Conservation (phyloP, 306 rosid species). For the Urtica urens region DNA sequence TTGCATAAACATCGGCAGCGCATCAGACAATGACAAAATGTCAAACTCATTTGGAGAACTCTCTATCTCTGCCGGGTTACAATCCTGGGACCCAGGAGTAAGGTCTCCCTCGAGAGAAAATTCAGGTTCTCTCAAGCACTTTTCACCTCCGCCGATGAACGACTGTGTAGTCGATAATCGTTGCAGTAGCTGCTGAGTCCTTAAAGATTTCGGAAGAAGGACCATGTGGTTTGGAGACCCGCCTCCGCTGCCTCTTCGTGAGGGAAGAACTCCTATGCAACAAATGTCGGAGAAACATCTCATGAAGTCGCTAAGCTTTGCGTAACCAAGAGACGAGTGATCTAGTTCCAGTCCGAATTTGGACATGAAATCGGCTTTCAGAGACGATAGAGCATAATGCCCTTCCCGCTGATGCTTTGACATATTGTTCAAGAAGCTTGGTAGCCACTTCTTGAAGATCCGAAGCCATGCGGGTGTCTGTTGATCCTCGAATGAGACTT, state of each 20-base stretch:
- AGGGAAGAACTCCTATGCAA: constrained; percentile 14
- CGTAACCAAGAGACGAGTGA: constrained; percentile 28
- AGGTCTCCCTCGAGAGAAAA: constrained; percentile 2
- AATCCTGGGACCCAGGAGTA: background rate
- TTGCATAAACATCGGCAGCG: constrained; percentile 7
- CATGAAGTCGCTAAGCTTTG: constrained; percentile 31
- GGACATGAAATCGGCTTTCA: constrained; percentile 27
- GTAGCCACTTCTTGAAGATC: constrained; percentile 33
- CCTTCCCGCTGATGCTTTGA: constrained; percentile 20
- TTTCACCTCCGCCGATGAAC: background rate
- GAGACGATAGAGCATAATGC: constrained; percentile 33
- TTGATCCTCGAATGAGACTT: background rate
- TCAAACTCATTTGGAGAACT: too few relatives aligned
- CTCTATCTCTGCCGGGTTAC: background rate
- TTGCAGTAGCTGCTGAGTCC: constrained; percentile 2
- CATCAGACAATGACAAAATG: background rate
- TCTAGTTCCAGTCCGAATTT: constrained; percentile 27
- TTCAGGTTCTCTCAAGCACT: constrained; percentile 1
- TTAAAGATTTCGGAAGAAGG: constrained; percentile 15
- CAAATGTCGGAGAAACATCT: constrained; percentile 24
- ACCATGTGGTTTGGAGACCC: constrained; percentile 28
- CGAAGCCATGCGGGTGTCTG: constrained; percentile 25
- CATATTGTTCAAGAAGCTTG: constrained; percentile 14
- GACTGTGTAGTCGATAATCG: background rate
- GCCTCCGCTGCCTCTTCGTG: constrained; percentile 8